phyloP scores from a whole-genome alignment of 2,329 filamentous ascomycete genomes.

The Calonectria hawksworthii region DNA sequence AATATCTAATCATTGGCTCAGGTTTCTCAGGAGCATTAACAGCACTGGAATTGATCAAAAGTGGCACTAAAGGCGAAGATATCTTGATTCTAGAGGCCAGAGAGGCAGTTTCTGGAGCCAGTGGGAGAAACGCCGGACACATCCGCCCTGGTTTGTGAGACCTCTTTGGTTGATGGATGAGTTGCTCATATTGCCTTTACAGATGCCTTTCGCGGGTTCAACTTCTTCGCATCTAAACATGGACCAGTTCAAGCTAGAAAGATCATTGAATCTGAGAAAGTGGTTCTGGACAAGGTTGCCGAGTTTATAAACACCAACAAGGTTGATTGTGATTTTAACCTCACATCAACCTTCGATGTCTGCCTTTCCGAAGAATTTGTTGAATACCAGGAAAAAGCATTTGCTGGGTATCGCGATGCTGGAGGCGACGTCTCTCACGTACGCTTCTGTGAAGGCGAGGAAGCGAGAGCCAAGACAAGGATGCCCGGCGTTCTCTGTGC shows the following conservation, averaged over 20 bases:
- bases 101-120: constrained; percentile 60
- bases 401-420: not conserved
- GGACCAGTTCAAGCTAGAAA: constrained; percentile 3
- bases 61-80: constrained; percentile 49
- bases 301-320: constrained; percentile 57
- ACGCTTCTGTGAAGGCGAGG: constrained; percentile 4
- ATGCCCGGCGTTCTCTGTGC: constrained; percentile 56
- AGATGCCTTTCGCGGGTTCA: constrained; percentile 59
- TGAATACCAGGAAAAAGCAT: constrained; percentile 53
- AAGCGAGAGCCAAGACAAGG: constrained; percentile 48
- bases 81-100: constrained; percentile 59
- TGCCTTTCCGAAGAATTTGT: constrained; percentile 63
- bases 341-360: constrained; percentile 62
- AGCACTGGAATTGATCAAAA: constrained; percentile 54
- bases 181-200: not conserved
- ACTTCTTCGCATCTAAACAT: constrained; percentile 17
- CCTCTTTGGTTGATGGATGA: not conserved
- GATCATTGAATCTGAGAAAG: constrained; percentile 8
- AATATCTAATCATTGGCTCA: constrained; percentile 58
- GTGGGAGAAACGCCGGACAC: constrained; percentile 60
- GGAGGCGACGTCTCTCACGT: constrained; percentile 19
- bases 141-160: constrained; percentile 54
- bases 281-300: constrained; percentile 49
- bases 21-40: constrained; percentile 58
- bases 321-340: constrained; percentile 61